A percentile compares a stretch with the other conserved stretches of the same genome.
These are phyloP conservation scores for Anethum foeniculum DNA, from an alignment of 140 eudicot genomes.

Conservation along the genomic window DNA sequence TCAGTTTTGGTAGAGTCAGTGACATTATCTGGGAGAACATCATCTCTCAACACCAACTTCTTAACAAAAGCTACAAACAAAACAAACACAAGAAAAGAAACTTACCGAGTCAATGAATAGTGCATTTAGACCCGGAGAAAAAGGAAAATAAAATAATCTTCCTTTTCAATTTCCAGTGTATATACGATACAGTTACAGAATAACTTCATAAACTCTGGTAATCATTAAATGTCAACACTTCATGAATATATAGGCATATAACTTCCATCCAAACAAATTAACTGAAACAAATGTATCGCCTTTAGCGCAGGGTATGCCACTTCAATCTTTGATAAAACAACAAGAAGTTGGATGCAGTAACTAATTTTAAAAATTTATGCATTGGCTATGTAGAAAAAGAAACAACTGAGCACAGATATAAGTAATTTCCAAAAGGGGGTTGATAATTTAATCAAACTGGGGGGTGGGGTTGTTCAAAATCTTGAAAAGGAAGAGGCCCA, in stretches of 20 bases:
- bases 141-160: background rate
- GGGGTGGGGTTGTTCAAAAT: background rate
- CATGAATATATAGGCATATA: background rate
- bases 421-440: background rate
- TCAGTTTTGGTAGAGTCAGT: slow-evolving; percentile 35
- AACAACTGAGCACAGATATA: background rate
- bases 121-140: background rate
- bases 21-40: slow-evolving; percentile 28
- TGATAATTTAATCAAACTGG: background rate
- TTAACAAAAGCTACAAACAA: slow-evolving; percentile 49
- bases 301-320: background rate
- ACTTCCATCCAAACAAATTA: background rate
- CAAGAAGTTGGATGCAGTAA: background rate
- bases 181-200: background rate
- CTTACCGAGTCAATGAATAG: background rate
- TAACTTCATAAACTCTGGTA: background rate
- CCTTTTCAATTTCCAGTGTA: background rate
- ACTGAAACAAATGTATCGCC: background rate
- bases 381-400: background rate
- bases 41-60: slow-evolving; percentile 39
- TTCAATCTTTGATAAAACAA: background rate
- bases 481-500: background rate
- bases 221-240: background rate
- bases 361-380: background rate
- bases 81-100: background rate